A percentile compares a stretch with the other conserved stretches of the same genome.
Evolutionary conservation across 1,284 basidiomycete species (phyloP).

Genomic region (Cutaneotrichosporon sp.): DNA sequence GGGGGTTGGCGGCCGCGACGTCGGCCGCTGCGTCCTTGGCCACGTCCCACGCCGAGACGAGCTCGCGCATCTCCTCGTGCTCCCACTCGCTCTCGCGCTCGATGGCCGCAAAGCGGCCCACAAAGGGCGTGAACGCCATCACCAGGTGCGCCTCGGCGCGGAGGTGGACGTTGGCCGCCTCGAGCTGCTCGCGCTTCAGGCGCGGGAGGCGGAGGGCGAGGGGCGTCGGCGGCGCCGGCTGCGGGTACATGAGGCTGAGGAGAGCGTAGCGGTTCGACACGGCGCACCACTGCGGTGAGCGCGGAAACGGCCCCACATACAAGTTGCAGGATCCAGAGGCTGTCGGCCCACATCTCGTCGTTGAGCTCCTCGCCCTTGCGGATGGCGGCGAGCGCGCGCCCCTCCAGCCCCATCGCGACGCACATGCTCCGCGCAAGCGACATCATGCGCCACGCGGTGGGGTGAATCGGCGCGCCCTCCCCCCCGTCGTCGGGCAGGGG

Average conservation of each 20-base stretch:
- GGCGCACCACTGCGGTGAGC: slow-evolving; percentile 17
- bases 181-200: slow-evolving; percentile 14
- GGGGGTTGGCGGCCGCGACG: background rate
- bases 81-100: slow-evolving; percentile 10
- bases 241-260: slow-evolving; percentile 14
- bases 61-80: background rate
- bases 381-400: slow-evolving; percentile 9
- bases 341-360: slow-evolving; percentile 14
- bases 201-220: slow-evolving; percentile 16
- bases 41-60: slow-evolving; percentile 8
- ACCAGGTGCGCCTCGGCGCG: slow-evolving; percentile 16
- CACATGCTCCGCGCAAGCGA: slow-evolving; percentile 35
- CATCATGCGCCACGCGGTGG: slow-evolving; percentile 28
- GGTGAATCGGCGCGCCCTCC: slow-evolving; percentile 12
- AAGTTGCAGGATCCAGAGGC: slow-evolving; percentile 20
- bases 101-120: slow-evolving; percentile 4
- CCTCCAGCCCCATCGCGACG: slow-evolving; percentile 27
- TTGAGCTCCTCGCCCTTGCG: slow-evolving; percentile 13
- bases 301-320: too few relatives aligned
- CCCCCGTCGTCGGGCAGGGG: slow-evolving; percentile 7
- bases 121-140: slow-evolving; percentile 15
- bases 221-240: slow-evolving; percentile 6
- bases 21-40: background rate
- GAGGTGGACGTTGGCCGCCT: slow-evolving; percentile 18
- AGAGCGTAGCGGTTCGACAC: slow-evolving; percentile 22